Evolutionary conservation across 768 basidiomycete genomes (phyloP), one percentile per base, ranked within the genome.

Genomic region (Lentinula guzmanii): DNA sequence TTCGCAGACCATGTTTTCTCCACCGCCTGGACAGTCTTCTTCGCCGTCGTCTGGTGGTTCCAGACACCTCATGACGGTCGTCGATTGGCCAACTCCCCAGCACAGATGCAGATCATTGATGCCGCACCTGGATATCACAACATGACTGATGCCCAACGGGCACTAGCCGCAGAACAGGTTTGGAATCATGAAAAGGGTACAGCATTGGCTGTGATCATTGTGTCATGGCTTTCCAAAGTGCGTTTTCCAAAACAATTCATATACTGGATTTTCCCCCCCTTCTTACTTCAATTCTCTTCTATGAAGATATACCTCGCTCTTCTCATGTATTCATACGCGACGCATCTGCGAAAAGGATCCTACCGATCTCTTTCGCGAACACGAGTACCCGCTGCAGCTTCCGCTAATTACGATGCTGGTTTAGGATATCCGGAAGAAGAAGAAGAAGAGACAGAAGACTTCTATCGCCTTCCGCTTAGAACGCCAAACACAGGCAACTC

Each of bases 51-150:
- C 43, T 99, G 95, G 96, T 99, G 93, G 89, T 74, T 85, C 37
- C 90, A 90, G 75, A 90, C 86, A 1, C 90, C 95, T 0, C 97
- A 99, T 70, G 95, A 99, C 67, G 97, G 97, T 5, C 80, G 79
- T 24, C 84, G 86, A 1, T 82, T 85, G 37, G 82, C 83, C 64
- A 92, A 96, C 71, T 98, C 95, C 1, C 79, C 82, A 33, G 96
- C 97, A 9, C 97, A 99, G 74, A 76, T 91, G 70, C 89, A 86
- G 45, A 84, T 99, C 71, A 89, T 93, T 70, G 78, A 86, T 42
- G 78, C 78, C 46, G 84, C 80, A 43, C 75, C 80, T 8, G 78
- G 75, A 35, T 81, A 81, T 53, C 77, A 76, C 16, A 82, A 90
- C 72, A 45, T 60, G 33, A 82, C 86, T 0, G 82, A 84, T 0